Evolutionary conservation across 208 protist genomes (phyloP), one percentile per base, ranked within the genome.

Genomic region (Trypanosoma rangeli): DNA sequence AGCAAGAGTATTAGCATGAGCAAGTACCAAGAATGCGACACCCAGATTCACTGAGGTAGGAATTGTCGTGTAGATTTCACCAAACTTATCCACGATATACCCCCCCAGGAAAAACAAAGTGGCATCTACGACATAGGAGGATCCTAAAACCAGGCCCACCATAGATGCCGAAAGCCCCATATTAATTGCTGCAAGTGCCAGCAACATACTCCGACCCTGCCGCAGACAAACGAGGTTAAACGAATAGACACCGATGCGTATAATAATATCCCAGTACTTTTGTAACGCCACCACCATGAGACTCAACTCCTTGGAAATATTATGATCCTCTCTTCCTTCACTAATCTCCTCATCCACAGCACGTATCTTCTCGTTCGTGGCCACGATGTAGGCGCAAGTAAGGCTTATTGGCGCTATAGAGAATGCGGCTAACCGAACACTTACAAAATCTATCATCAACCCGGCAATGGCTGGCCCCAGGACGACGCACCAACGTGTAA

Each of bases 81-180:
- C 85, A 57, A 84, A 74, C 33, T 64, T 31, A 68, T 93, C 80
- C 83, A 93, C 92, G 28, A 93, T 73, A 55, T 92, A 67, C 5
- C 86, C 89, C 22, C 86, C 86, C 18, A 95, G 75, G 1, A 84
- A 85, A 48, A 94, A 94, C 10, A 93, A 65, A 24, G 63, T 39
- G 18, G 63, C 64, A 84, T 63, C 20, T 70, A 82, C 61, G 20
- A 57, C 5, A 61, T 48, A 75, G 66, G 79, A 64, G 68, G 90
- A 87, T 52, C 75, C 73, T 44, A 87, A 75, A 46, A 83, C 79
- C 24, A 85, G 8, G 3, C 70, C 70, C 35, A 75, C 70, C 33
- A 66, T 52, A 26, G 62, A 54, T 10, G 61, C 5, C 9, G 61
- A 62, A 60, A 75, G 46, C 13, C 60, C 50, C 52, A 63, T 54